Base-by-base conservation (phyloP, 139 green algal species). In the Chlamydomonas eustigma region DNA sequence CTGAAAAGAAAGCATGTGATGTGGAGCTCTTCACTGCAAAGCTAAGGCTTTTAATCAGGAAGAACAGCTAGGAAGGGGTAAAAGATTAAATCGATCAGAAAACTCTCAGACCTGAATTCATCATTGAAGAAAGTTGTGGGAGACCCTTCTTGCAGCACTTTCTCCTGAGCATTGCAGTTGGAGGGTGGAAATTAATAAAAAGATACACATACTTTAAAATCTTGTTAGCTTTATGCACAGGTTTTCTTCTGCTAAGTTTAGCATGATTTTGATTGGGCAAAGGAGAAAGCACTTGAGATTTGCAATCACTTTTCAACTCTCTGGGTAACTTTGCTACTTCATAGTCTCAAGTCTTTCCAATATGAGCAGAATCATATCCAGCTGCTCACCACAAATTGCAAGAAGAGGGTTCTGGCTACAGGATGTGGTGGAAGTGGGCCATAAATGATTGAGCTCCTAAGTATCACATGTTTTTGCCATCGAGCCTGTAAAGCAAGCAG, bases 391-490 rank as follows among this genome's bases (percentile, higher is more conserved):
- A 94, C 77, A 64, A 89, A 93, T 81, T 96, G 90, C 38, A 93
- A 66, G 78, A 94, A 94, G 6, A 89, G 86, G 5, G 81, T 37
- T 2, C 88, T 76, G 0, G 33, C 34, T 32, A 90, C 83, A 32
- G 89, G 80, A 6, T 83, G 37, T 3, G 90, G 85, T 0, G 90
- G 75, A 37, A 79, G 76, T n/a, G 89, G 87, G 4, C 91, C 91
- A 35, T 89, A 91, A 73, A 96, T 96, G 75, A 95, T 89, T 67
- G 76, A 88, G 65, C 76, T 84, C 2, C 91, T 74, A 35, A 96
- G 85, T 39, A 91, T 90, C 51, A 88, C 81, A 68, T 76, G 71
- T 5, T 22, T 3, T 68, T 44, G 44, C 71, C 71, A 76, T 6
- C 44, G 39, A 5, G 39, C 71, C 71, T 76, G 68, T 63, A 58